Evolutionary conservation across 441 rosid genomes (phyloP).

Genomic region (Populus hybrid): DNA sequence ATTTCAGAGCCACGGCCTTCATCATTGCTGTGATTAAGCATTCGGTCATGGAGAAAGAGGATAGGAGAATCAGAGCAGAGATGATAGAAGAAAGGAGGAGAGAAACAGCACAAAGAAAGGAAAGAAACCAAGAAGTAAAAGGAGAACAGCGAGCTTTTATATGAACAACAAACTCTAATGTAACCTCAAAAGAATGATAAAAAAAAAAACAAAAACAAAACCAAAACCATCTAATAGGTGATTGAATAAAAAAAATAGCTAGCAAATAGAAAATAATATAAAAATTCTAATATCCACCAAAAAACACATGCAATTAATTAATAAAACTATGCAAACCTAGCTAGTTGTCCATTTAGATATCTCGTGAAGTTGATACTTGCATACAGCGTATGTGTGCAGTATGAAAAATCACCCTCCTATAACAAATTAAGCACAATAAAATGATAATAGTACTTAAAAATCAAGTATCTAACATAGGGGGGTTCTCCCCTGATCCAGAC

Average conservation of each 20-base stretch:
- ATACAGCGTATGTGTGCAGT: not conserved
- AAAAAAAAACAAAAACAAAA: not conserved
- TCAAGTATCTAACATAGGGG: not conserved
- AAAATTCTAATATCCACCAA: not conserved
- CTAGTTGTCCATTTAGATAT: not conserved
- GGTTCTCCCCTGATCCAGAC: not conserved
- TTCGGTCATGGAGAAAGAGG: not conserved
- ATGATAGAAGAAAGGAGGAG: not conserved
- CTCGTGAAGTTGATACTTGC: not conserved
- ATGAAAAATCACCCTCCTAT: not conserved
- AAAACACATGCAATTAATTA: not conserved
- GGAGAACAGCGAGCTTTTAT: not conserved
- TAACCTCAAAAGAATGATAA: not conserved
- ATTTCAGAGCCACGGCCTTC: not conserved
- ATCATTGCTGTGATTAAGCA: constrained; percentile 1
- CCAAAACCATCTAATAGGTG: not conserved
- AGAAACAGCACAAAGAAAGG: not conserved
- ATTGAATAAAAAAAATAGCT: not conserved
- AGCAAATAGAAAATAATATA: not conserved
- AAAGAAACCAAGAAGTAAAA: not conserved
- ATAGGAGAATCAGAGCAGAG: not conserved
- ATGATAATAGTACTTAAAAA: not conserved
- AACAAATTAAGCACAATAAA: not conserved
- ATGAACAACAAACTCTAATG: not conserved
- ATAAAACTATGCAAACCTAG: not conserved